Evolutionary conservation across 345 rosid species (phyloP).

Genomic region (Theobroma cacao): DNA sequence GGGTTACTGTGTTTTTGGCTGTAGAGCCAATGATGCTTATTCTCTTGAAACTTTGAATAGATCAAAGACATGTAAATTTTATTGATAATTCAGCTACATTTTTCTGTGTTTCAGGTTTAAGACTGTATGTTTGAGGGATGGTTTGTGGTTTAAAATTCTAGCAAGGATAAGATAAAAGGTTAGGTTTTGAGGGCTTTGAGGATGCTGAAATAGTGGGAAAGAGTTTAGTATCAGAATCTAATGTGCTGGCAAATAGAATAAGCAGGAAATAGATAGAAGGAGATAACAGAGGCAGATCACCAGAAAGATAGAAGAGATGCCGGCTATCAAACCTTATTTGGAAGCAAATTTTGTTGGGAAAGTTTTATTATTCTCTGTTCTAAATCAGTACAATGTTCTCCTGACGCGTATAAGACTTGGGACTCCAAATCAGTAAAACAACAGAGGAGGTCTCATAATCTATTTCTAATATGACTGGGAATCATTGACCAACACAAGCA

Average conservation of each 20-base stretch:
- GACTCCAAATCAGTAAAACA: too few relatives aligned
- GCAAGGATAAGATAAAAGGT: not conserved
- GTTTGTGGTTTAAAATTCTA: not conserved
- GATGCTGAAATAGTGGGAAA: not conserved
- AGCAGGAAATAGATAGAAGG: not conserved
- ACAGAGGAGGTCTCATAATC: too few relatives aligned
- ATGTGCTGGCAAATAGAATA: not conserved
- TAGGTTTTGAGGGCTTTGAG: not conserved
- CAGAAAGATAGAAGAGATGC: not conserved
- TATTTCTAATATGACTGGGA: too few relatives aligned
- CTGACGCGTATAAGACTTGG: not conserved
- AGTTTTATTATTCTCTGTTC: not conserved
- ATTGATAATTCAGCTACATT: not conserved
- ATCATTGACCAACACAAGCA: not conserved
- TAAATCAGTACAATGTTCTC: not conserved
- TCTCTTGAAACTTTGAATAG: not conserved
- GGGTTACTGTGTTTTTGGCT: not conserved
- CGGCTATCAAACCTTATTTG: too few relatives aligned
- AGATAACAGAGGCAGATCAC: not conserved
- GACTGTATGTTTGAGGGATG: too few relatives aligned
- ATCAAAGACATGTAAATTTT: not conserved
- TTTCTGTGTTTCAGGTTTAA: too few relatives aligned
- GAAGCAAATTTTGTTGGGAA: not conserved
- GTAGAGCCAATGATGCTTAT: not conserved
- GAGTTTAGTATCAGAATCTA: not conserved